phyloP scores from a whole-genome alignment of 2,329 filamentous ascomycete species.

The Nemania serpens region DNA sequence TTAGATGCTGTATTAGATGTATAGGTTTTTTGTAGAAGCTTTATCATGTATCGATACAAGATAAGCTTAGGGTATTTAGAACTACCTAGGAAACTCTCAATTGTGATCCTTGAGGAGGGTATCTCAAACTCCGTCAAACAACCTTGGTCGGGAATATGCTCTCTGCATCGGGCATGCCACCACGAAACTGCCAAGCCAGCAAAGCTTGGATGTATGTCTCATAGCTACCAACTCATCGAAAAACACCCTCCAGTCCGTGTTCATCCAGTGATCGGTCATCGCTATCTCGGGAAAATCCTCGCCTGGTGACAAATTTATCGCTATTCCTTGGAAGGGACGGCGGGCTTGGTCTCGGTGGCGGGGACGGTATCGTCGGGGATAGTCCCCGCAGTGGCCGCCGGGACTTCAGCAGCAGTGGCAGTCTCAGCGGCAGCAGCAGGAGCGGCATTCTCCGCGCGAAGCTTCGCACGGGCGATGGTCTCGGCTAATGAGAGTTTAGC shows the following conservation, averaged over 20 bases:
- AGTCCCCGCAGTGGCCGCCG: slow-evolving; percentile 19
- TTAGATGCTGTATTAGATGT: background rate
- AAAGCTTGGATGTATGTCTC: background rate
- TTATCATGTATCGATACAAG: slow-evolving; percentile 25
- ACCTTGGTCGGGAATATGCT: slow-evolving; percentile 32
- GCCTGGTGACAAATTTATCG: background rate
- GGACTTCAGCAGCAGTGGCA: background rate
- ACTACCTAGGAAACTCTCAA: slow-evolving; percentile 16
- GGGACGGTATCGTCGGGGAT: slow-evolving; percentile 31
- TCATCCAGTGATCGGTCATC: slow-evolving; percentile 5
- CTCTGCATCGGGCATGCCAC: slow-evolving; percentile 13
- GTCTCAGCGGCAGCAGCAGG: slow-evolving; percentile 1
- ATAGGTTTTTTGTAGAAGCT: background rate
- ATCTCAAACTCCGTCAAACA: slow-evolving; percentile 36
- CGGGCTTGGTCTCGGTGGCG: slow-evolving; percentile 20
- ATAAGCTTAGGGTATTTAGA: slow-evolving; percentile 21
- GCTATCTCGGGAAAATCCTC: background rate
- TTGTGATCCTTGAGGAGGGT: slow-evolving; percentile 34
- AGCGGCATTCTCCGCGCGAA: slow-evolving; percentile 9
- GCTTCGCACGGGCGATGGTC: background rate
- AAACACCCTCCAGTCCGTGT: slow-evolving; percentile 12
- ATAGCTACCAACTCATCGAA: background rate
- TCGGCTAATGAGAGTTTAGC: slow-evolving; percentile 21
- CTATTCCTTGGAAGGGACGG: slow-evolving; percentile 10
- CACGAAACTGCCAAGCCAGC: background rate